phyloP scores from a whole-genome alignment of 1,284 basidiomycete genomes.

The Microbotryum violaceum region DNA sequence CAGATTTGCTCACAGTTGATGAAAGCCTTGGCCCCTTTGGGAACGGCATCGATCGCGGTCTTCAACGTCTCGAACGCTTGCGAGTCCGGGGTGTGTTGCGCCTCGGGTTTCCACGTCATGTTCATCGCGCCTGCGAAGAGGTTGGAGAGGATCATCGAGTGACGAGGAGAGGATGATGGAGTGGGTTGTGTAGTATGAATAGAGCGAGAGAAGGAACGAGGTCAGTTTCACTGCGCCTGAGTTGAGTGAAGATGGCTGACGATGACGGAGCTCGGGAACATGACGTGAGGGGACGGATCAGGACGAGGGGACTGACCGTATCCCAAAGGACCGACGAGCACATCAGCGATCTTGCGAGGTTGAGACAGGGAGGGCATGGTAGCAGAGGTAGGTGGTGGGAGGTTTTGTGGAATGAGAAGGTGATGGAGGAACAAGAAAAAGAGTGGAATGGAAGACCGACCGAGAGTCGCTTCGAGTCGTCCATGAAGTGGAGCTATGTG shows the following conservation, averaged over 20 bases:
- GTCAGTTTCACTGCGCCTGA: not conserved
- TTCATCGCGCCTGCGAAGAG: slow-evolving; percentile 6
- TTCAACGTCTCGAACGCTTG: slow-evolving; percentile 33
- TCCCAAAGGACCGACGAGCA: slow-evolving; percentile 4
- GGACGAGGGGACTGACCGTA: slow-evolving; percentile 1
- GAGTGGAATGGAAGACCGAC: too few relatives aligned
- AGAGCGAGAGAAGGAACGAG: not conserved
- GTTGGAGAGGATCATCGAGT: not conserved
- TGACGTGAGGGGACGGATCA: not conserved
- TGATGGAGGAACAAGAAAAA: too few relatives aligned
- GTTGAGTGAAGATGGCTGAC: not conserved
- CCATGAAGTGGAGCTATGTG: too few relatives aligned
- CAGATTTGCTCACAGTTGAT: not conserved
- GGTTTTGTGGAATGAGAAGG: too few relatives aligned
- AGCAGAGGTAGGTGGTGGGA: too few relatives aligned
- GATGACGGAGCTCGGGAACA: not conserved
- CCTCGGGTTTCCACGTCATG: slow-evolving; percentile 10
- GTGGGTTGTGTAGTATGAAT: too few relatives aligned
- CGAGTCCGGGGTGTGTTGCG: slow-evolving; percentile 24
- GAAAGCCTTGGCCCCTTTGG: not conserved
- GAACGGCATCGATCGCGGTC: slow-evolving; percentile 12
- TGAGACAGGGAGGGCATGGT: too few relatives aligned
- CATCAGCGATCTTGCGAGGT: slow-evolving; percentile 6
- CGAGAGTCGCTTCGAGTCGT: too few relatives aligned
- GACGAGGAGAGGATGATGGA: not conserved